These are phyloP conservation scores for Penicillium roqueforti DNA, from an alignment of 495 filamentous ascomycete genomes.

Conservation along the genomic window DNA sequence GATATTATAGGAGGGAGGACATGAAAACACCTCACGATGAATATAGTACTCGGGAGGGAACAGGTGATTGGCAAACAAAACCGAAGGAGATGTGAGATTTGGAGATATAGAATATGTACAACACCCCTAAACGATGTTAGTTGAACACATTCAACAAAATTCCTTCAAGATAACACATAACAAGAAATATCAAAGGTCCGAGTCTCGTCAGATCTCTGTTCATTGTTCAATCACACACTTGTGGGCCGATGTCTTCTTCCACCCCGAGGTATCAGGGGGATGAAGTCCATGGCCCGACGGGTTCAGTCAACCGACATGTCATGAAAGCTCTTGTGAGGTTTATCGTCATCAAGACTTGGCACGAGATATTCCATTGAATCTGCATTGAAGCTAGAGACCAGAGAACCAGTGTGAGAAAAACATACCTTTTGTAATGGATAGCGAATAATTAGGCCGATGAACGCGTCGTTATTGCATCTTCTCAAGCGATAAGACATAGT, in stretches of 20 bases:
- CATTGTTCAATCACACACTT: conserved; percentile 38
- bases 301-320: conserved; percentile 23
- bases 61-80: neutral
- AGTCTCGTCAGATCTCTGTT: conserved; percentile 45
- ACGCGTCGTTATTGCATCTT: too few relatives aligned
- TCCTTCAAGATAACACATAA: neutral
- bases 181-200: neutral
- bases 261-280: conserved; percentile 22
- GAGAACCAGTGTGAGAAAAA: neutral
- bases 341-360: conserved; percentile 31
- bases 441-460: neutral
- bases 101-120: conserved; percentile 3
- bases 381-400: neutral
- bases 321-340: conserved; percentile 33
- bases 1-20: neutral
- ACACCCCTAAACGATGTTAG: neutral
- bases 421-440: neutral
- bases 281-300: conserved; percentile 27
- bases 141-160: neutral
- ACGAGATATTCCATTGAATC: neutral
- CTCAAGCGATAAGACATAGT: neutral
- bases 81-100: neutral
- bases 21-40: neutral
- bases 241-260: conserved; percentile 29
- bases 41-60: neutral